Conservation (phyloP, 192 early-diverging fungal genomes). For the Hyaloraphidium curvatum region DNA sequence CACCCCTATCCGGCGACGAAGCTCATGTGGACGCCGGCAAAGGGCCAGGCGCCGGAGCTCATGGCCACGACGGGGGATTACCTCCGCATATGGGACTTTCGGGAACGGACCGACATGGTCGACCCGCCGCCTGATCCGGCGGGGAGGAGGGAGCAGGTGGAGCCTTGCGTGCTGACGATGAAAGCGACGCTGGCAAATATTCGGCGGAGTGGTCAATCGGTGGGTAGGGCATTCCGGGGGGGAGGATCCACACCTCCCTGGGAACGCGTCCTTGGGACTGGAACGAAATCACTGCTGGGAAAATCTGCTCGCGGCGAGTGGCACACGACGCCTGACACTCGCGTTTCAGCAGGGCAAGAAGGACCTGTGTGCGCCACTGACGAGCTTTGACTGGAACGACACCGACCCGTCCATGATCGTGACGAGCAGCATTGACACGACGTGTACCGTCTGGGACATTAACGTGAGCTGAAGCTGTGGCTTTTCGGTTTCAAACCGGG, state of each 20-base stretch:
- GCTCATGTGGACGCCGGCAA: constrained; percentile 65
- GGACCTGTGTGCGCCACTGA: constrained; percentile 75
- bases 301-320: constrained; percentile 3
- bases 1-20: constrained; percentile 83
- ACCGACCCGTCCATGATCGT: constrained; percentile 65
- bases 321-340: constrained; percentile 6
- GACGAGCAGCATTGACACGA: constrained; percentile 91
- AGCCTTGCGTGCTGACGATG: constrained; percentile 19
- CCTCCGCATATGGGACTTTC: constrained; percentile 72
- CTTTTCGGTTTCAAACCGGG: neutral
- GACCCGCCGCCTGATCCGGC: constrained; percentile 18
- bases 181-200: constrained; percentile 39
- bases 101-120: constrained; percentile 7
- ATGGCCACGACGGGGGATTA: constrained; percentile 77
- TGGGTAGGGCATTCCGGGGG: too few species aligned
- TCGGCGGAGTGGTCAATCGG: constrained; percentile 8
- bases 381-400: constrained; percentile 96
- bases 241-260: too few species aligned
- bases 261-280: neutral
- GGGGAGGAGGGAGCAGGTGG: neutral
- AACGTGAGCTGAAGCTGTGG: constrained; percentile 19
- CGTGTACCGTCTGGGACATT: constrained; percentile 98
- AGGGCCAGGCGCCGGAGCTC: constrained; percentile 37
- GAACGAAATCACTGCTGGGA: neutral
- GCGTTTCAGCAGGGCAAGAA: constrained; percentile 33